These are phyloP conservation scores for Fremontodendron californicum DNA, from an alignment of 345 rosid species.

Conservation along the genomic window DNA sequence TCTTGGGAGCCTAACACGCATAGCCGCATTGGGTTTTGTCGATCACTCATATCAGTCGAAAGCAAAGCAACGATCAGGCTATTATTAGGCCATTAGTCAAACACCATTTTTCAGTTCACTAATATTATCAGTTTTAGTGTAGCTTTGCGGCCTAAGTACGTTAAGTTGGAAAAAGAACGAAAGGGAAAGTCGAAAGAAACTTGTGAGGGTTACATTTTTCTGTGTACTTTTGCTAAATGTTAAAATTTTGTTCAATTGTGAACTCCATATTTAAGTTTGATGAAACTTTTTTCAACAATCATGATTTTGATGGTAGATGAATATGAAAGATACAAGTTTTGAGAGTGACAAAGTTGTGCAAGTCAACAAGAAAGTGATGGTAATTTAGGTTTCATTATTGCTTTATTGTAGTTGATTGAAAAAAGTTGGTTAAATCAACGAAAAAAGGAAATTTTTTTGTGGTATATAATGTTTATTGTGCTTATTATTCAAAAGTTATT, in stretches of 20 bases:
- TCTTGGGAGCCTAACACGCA: neutral
- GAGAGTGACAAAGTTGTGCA: neutral
- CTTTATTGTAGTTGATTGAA: neutral
- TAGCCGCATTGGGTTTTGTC: neutral
- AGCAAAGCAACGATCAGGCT: neutral
- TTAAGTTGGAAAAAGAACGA: neutral
- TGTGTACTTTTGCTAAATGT: neutral
- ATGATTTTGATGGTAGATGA: neutral
- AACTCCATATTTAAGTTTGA: neutral
- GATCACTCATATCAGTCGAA: neutral
- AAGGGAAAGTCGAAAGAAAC: neutral
- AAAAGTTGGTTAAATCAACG: neutral
- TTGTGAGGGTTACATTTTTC: neutral
- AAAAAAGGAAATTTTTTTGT: too few relatives aligned
- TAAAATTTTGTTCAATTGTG: neutral
- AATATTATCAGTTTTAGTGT: neutral
- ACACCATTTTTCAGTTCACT: neutral
- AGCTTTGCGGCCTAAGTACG: neutral
- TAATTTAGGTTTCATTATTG: neutral
- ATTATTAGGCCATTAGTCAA: constrained; percentile 7
- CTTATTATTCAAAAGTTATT: too few relatives aligned
- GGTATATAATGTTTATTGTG: too few relatives aligned
- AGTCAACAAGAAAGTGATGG: neutral
- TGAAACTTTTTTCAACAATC: neutral
- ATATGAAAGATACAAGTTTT: neutral